Evolutionary conservation across 2,329 filamentous ascomycete species (phyloP).

Genomic region (Waltergamsia citrina): DNA sequence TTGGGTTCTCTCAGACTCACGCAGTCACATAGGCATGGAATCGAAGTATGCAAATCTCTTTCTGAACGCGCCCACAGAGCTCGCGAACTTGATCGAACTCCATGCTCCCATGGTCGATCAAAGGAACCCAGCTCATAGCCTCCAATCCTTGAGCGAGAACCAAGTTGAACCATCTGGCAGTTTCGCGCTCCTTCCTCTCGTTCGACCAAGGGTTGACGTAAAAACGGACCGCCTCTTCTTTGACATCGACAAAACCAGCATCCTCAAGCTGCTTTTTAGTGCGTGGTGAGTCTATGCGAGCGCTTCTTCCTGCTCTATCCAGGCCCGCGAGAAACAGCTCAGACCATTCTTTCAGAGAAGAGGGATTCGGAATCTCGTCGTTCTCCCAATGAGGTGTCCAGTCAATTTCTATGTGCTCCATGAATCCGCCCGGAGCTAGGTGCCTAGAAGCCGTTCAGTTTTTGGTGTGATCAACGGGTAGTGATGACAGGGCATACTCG

Average conservation of each 20-base stretch:
- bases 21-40: constrained; percentile 67
- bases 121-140: constrained; percentile 62
- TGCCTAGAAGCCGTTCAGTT: constrained; percentile 41
- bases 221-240: constrained; percentile 57
- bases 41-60: constrained; percentile 58
- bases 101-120: constrained; percentile 43
- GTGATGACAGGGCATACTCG: constrained; percentile 34
- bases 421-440: constrained; percentile 65
- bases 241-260: constrained; percentile 73
- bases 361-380: constrained; percentile 45
- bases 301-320: constrained; percentile 50
- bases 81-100: constrained; percentile 50
- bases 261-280: constrained; percentile 53
- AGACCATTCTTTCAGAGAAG: constrained; percentile 60
- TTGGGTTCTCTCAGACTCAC: constrained; percentile 52
- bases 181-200: constrained; percentile 53
- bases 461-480: not conserved
- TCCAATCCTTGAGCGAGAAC: constrained; percentile 65
- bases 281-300: constrained; percentile 43
- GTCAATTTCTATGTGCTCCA: constrained; percentile 89
- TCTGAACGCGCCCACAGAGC: constrained; percentile 53
- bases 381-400: constrained; percentile 64
- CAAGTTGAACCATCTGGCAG: constrained; percentile 78
- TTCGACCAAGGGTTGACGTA: constrained; percentile 67
- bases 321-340: constrained; percentile 59